phyloP scores from a whole-genome alignment of 495 filamentous ascomycete genomes.

The Gamarada debralockiae region DNA sequence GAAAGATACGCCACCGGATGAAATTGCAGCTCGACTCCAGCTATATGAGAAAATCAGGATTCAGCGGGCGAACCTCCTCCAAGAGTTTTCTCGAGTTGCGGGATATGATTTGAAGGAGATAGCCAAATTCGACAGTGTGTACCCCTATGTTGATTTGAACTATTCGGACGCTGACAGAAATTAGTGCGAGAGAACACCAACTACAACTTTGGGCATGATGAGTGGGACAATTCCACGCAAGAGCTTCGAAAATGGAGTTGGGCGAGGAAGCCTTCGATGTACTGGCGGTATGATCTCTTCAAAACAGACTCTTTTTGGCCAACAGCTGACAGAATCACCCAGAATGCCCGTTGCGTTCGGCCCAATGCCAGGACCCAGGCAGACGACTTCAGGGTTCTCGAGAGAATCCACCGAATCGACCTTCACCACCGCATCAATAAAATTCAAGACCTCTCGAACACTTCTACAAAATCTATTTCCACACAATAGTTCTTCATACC shows the following conservation, averaged over 20 bases:
- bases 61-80: constrained; percentile 48
- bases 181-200: constrained; percentile 43
- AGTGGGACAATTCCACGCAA: constrained; percentile 48
- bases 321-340: too few species aligned
- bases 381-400: too few species aligned
- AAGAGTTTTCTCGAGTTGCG: constrained; percentile 45
- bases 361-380: too few species aligned
- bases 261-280: too few species aligned
- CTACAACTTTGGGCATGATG: constrained; percentile 57
- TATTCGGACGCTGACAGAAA: neutral
- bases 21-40: constrained; percentile 42
- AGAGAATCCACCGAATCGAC: too few species aligned
- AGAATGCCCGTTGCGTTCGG: too few species aligned
- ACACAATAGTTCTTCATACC: constrained; percentile 29
- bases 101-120: constrained; percentile 36
- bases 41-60: constrained; percentile 52
- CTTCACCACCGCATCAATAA: constrained; percentile 49
- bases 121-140: constrained; percentile 29
- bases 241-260: constrained; percentile 42
- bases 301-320: too few species aligned
- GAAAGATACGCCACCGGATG: constrained; percentile 28
- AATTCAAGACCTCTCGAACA: constrained; percentile 54
- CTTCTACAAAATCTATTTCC: constrained; percentile 54
- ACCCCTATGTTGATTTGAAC: neutral
- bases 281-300: too few species aligned